phyloP scores from a whole-genome alignment of 352 stramenopile genomes.

The Phytophthora podocarpi region DNA sequence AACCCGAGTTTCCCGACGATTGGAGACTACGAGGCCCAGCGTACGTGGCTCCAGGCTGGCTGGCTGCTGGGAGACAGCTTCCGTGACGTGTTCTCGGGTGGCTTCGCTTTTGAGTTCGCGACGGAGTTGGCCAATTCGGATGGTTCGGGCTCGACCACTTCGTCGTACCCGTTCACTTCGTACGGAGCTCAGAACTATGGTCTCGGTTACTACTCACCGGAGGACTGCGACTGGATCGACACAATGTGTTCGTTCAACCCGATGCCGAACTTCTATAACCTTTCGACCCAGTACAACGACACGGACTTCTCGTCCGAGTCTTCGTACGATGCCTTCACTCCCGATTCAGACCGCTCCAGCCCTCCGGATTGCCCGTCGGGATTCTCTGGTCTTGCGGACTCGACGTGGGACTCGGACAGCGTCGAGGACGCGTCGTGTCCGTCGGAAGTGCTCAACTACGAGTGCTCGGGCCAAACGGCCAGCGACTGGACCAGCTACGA shows the following conservation, averaged over 20 bases:
- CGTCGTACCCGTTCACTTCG: constrained; percentile 73
- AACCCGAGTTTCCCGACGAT: constrained; percentile 69
- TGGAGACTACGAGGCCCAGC: constrained; percentile 69
- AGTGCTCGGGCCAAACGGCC: constrained; percentile 48
- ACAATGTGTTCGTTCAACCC: constrained; percentile 66
- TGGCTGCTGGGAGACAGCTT: constrained; percentile 61
- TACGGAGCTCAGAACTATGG: constrained; percentile 80
- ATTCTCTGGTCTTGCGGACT: constrained; percentile 33
- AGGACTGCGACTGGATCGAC: constrained; percentile 58
- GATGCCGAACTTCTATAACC: constrained; percentile 69
- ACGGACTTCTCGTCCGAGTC: constrained; percentile 41
- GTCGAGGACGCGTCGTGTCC: constrained; percentile 36
- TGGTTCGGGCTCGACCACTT: too few relatives aligned
- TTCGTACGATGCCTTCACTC: constrained; percentile 43
- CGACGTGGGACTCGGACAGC: constrained; percentile 40
- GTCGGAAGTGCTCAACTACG: constrained; percentile 42
- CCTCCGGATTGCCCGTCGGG: constrained; percentile 33
- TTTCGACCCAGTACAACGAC: constrained; percentile 53
- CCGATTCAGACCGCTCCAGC: constrained; percentile 25
- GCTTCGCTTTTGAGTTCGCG: constrained; percentile 85
- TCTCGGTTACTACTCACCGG: constrained; percentile 76
- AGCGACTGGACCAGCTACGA: constrained; percentile 53
- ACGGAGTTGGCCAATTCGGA: constrained; percentile 78
- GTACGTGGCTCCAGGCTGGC: constrained; percentile 62
- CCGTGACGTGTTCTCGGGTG: constrained; percentile 63